Evolutionary conservation across 2,329 filamentous ascomycete species (phyloP), one percentile per base, ranked within the genome.

Genomic region (Rhexocercosporidium sp.): DNA sequence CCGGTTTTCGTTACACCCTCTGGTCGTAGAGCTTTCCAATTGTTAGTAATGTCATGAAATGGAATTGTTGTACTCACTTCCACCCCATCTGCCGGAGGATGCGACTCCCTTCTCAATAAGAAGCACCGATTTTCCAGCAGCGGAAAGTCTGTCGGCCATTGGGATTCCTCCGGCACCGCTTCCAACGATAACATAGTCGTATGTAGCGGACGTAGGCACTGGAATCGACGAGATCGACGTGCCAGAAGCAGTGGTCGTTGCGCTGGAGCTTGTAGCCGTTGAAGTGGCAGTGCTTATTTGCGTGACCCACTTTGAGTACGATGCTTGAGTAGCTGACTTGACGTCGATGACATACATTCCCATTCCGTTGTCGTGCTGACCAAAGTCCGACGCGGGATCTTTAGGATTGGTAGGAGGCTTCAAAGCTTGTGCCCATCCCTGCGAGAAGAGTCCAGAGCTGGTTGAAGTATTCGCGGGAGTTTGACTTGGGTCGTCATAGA

Each of bases 11-110:
- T 41, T 59, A 22, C 20, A 39, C 80, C 85, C 59, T 75, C 72
- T 25, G 72, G 74, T 66, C 75, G 71, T 25, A 72, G 60, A 25
- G 73, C 67, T 69, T 22, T 3, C 8, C 1, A 16, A 37, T 12
- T 22, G 37, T 69, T 59, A 69, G 64, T 39, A 1, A 25, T 39
- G 44, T 8, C 37, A 39, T 14, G 18, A 37, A 18, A 22, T 53
- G 20, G 12, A 37, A 9, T 18, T 27, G n/a, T 11, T n/a, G 44
- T 25, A 73, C 74, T 74, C 75, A 73, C 77, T 78, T 66, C 89
- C 88, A 34, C 87, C 85, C 81, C 88, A 91, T 69, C 86, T 82
- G n/a, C 85, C 88, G 2, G 90, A 87, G 11, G 88, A 91, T 59
- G 84, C 81, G 12, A 86, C 85, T 0, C 86, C 86, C 75, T 86